Conservation (phyloP, 2,329 filamentous ascomycete genomes). For the Aureobasidium sp. region DNA sequence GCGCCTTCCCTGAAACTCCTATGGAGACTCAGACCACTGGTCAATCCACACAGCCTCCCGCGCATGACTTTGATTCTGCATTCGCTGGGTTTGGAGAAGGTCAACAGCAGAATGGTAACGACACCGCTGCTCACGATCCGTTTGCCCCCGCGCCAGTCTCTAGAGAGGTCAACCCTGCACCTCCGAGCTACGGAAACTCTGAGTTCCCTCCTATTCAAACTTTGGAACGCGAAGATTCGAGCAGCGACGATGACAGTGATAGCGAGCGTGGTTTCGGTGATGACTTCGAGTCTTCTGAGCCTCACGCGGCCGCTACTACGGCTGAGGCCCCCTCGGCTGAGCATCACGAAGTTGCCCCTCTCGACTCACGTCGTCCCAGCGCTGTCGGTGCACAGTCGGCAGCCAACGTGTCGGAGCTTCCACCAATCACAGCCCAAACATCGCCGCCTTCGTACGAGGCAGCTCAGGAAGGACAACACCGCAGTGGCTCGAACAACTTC, state of each 20-base stretch:
- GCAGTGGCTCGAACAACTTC: constrained; percentile 30
- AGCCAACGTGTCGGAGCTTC: constrained; percentile 32
- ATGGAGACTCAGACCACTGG: constrained; percentile 21
- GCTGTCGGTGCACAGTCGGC: constrained; percentile 25
- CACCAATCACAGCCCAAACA: constrained; percentile 45
- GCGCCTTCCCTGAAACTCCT: constrained; percentile 40
- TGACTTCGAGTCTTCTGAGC: constrained; percentile 66
- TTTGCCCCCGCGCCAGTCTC: constrained; percentile 32
- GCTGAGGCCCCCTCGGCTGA: constrained; percentile 1
- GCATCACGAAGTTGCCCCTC: background rate
- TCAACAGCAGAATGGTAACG: constrained; percentile 18
- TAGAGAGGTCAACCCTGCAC: constrained; percentile 18
- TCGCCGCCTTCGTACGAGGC: constrained; percentile 51
- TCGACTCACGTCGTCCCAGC: constrained; percentile 5
- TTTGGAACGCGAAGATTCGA: constrained; percentile 66
- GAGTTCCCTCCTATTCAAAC: constrained; percentile 95
- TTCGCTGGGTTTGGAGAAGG: constrained; percentile 61
- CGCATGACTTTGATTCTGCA: constrained; percentile 69
- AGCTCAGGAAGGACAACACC: constrained; percentile 23
- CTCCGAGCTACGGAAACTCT: constrained; percentile 20
- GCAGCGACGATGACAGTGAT: constrained; percentile 60
- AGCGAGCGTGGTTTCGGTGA: constrained; percentile 79
- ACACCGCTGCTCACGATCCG: constrained; percentile 18
- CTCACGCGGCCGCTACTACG: constrained; percentile 14
- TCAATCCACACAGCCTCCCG: background rate